These are phyloP conservation scores for Coprinopsis sp. DNA, from an alignment of 768 basidiomycete species.

Conservation along the genomic window DNA sequence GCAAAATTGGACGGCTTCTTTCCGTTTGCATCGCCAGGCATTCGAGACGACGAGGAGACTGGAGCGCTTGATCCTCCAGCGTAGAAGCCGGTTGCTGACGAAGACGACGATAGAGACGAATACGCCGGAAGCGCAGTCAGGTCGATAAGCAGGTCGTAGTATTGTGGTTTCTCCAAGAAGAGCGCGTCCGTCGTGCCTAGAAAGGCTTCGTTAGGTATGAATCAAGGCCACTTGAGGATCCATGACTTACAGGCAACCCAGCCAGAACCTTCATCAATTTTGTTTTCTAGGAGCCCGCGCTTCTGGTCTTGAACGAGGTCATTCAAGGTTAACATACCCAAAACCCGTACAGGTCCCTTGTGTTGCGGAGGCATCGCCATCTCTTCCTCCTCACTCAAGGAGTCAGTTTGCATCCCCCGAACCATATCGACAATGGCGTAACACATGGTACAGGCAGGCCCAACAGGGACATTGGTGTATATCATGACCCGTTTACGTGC, in stretches of 20 bases:
- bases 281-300: constrained; percentile 40
- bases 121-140: constrained; percentile 46
- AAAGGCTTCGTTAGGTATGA: constrained; percentile 4
- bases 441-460: constrained; percentile 72
- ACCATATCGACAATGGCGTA: constrained; percentile 57
- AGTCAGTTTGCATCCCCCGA: constrained; percentile 36
- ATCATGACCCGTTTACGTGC: constrained; percentile 73
- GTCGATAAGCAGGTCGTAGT: constrained; percentile 80
- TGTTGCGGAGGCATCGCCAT: constrained; percentile 23
- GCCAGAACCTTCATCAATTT: constrained; percentile 56
- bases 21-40: background rate
- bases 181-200: constrained; percentile 77
- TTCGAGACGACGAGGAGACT: background rate
- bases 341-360: constrained; percentile 55
- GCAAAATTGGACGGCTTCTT: background rate
- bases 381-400: constrained; percentile 8
- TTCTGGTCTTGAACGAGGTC: constrained; percentile 44
- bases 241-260: constrained; percentile 72
- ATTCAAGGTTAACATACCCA: constrained; percentile 76
- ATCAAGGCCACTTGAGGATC: background rate
- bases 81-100: background rate
- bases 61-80: too few species aligned
- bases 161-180: constrained; percentile 74
- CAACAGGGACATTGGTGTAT: constrained; percentile 75
- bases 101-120: background rate